These are phyloP conservation scores for Canna indica DNA, from an alignment of 176 grass and related monocot species.

Conservation along the genomic window DNA sequence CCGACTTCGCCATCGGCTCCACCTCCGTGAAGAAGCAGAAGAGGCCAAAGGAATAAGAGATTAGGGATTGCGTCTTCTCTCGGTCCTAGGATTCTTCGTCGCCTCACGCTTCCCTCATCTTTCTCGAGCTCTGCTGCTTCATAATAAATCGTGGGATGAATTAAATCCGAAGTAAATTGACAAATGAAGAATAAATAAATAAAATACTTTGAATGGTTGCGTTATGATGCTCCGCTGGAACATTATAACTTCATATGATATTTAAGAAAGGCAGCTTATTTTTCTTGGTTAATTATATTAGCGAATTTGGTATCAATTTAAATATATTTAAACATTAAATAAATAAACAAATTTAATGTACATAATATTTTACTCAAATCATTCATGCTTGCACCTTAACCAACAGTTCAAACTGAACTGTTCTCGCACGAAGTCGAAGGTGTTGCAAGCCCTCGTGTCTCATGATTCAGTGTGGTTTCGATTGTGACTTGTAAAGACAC, in stretches of 20 bases:
- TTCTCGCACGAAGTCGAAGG: too few species aligned
- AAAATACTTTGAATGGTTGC: not conserved
- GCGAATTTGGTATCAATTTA: too few species aligned
- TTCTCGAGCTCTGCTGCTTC: not conserved
- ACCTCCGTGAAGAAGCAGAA: not conserved
- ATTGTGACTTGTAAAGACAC: too few species aligned
- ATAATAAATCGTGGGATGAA: not conserved
- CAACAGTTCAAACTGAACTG: too few species aligned
- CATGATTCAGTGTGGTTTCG: too few species aligned
- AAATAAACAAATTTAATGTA: too few species aligned
- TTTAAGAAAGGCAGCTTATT: too few species aligned
- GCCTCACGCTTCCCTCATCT: not conserved
- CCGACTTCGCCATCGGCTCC: not conserved
- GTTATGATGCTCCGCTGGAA: not conserved
- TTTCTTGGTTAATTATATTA: too few species aligned
- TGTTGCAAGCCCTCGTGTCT: too few species aligned
- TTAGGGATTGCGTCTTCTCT: not conserved
- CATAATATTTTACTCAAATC: too few species aligned
- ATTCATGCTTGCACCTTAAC: too few species aligned
- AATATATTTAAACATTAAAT: too few species aligned
- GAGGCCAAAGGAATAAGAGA: not conserved
- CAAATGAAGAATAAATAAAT: not conserved
- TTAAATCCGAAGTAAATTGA: not conserved
- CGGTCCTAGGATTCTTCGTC: not conserved
- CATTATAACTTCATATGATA: not conserved